Evolutionary conservation across 495 filamentous ascomycete species (phyloP), one percentile per base, ranked within the genome.

Genomic region (Melanomma pulvis-pyrius): DNA sequence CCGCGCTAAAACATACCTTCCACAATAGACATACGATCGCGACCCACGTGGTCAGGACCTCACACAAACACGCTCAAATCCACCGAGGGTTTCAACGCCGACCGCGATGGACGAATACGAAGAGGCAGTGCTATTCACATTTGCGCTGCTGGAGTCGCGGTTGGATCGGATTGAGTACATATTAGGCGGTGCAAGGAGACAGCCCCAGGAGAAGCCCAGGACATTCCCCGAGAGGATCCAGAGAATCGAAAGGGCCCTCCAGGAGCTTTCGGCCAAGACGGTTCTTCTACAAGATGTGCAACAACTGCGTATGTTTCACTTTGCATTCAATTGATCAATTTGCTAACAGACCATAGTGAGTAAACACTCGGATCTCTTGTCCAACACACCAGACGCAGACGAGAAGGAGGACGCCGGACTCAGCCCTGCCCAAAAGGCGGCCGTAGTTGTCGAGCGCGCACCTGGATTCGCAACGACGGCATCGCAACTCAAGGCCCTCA

Each of bases 401-500:
- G 52, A 39, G 32, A 51, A 44, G 30, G 52, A 59, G 1, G 53
- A 41, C 21, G 46, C 59, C 17, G 63, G 46, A 0, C 63, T 63
- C 4, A 55, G 69, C 60, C 76, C 32, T 59, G 73, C 19, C 75
- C 52, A 85, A 46, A 76, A 86, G 11, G 75, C 86, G 58, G 86
- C 90, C 17, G 90, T 92, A 9, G 81, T 97, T 32, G 83, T 94
- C 24, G 84, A 91, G 28, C 87, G 88, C 48, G 89, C 90, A 0
- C 82, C 89, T 15, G 82, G 85, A 1, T 96, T 89, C 77, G 88
- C 89, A 19, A 83, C 88, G 22, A 91, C 88, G 0, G 87, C 88
- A 6, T 96, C 92, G 0, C 87, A 87, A 9, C 84, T 96, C 8
- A 89, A 88, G n/a, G 89, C 90, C 1, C 85, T 93, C 19, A 82